Base-by-base conservation (phyloP, 1,284 basidiomycete species). In the Puccinia polysora region DNA sequence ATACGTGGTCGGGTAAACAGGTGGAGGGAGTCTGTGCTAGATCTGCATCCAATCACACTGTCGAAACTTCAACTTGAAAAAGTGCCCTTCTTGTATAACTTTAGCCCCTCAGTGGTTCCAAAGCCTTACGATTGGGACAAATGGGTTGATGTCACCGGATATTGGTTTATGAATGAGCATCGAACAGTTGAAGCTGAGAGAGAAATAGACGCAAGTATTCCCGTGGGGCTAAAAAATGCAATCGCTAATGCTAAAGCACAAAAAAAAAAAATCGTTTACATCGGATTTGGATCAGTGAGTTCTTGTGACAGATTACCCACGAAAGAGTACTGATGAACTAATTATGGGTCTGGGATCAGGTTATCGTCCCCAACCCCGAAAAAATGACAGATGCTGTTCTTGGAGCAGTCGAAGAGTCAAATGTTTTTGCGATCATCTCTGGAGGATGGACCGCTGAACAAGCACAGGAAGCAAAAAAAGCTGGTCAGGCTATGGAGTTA, bases 71-170 rank as follows among this genome's bases (percentile, higher is more conserved):
- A 94, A 78, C 91, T 90, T 65, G 91, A 97, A 82, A 94, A 92
- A 82, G 90, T 95, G 55, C 95, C 95, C 0, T 97, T 98, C 83
- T 81, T 98, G 63, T 98, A 98, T 81, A 97, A 97, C 80, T 97
- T 97, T 79, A 94, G 90, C 78, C 49, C 68, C 15, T 14, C n/a
- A 25, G 38, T 70, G 28, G 90, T 95, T 12, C 91, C 91, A 6
- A 89, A 87, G 23, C 93, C 93, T 3, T 81, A 96, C 67, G 95
- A 98, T 79, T 98, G 95, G 95, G 90, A 91, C 7, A 93, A 97
- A 80, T 96, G 93, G 91, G 96, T 97, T 74, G 88, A 90, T 65
- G 87, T 96, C 0, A 95, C 92, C 62, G 94, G 92, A 4, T 96
- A 94, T 80, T 97, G 93, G 93, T 93, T 92, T 84, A 84, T 96